Evolutionary conservation across 352 stramenopile species (phyloP).

Genomic region (Phytophthora constricta): DNA sequence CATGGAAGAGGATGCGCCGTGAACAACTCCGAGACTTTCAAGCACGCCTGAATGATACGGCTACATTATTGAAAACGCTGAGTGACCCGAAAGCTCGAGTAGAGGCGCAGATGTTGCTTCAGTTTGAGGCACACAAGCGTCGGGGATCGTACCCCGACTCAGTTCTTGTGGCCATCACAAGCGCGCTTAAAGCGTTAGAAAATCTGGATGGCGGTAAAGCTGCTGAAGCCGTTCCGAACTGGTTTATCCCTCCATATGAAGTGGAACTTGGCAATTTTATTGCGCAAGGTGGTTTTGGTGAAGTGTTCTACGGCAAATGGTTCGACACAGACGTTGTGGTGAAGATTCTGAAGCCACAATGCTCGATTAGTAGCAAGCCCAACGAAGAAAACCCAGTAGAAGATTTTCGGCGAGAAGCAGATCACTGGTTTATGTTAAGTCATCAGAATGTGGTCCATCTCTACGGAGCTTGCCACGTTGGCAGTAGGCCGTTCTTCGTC

Average conservation of each 20-base stretch:
- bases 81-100: constrained; percentile 14
- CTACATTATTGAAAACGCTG: constrained; percentile 18
- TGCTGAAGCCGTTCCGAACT: constrained; percentile 27
- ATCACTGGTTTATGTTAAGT: constrained; percentile 41
- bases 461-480: constrained; percentile 42
- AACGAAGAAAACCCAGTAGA: constrained; percentile 22
- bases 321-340: constrained; percentile 40
- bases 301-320: constrained; percentile 39
- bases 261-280: constrained; percentile 27
- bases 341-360: constrained; percentile 29
- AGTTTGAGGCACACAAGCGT: constrained; percentile 37
- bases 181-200: constrained; percentile 19
- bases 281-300: constrained; percentile 22
- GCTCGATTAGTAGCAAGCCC: not conserved
- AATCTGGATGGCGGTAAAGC: constrained; percentile 2
- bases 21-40: constrained; percentile 32
- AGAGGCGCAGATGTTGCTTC: constrained; percentile 34
- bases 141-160: constrained; percentile 30
- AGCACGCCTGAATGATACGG: constrained; percentile 17
- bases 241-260: constrained; percentile 42
- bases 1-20: constrained; percentile 28
- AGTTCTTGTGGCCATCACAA: constrained; percentile 24
- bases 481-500: constrained; percentile 36
- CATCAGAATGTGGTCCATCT: constrained; percentile 44
- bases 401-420: constrained; percentile 35